phyloP scores from a whole-genome alignment of 2,329 filamentous ascomycete genomes.

The Biscogniauxia mediterranea region DNA sequence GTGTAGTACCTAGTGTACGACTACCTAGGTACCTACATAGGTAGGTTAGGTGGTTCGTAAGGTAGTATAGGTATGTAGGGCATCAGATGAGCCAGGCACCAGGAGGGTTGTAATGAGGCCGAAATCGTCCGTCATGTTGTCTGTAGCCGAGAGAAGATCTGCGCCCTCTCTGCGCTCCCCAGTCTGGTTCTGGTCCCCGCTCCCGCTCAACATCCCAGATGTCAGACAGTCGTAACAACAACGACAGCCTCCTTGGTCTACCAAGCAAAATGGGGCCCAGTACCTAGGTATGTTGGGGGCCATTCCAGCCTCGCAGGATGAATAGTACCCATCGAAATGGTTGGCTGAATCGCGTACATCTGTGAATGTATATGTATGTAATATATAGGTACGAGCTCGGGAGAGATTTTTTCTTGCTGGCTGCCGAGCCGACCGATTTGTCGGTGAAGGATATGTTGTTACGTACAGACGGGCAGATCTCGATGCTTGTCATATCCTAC shows the following conservation, averaged over 20 bases:
- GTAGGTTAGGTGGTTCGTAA: no score
- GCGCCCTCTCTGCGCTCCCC: conserved; percentile 5
- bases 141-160: conserved; percentile 11
- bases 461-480: conserved; percentile 2
- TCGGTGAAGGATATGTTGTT: not conserved
- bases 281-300: not conserved
- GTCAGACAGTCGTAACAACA: not conserved
- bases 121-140: conserved; percentile 9
- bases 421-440: not conserved
- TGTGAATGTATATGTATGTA: not conserved
- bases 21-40: no score
- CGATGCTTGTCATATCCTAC: conserved; percentile 4
- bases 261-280: not conserved
- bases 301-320: not conserved
- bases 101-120: conserved; percentile 17
- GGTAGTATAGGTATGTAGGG: not conserved
- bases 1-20: no score
- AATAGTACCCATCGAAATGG: not conserved
- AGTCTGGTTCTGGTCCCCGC: conserved; percentile 3
- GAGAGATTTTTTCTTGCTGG: not conserved
- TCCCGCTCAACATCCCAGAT: conserved; percentile 5
- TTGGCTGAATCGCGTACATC: not conserved
- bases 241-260: not conserved
- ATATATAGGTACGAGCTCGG: not conserved
- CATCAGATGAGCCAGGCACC: not conserved